Conservation (phyloP, 306 rosid genomes). For the Ochetophila trinervis region DNA sequence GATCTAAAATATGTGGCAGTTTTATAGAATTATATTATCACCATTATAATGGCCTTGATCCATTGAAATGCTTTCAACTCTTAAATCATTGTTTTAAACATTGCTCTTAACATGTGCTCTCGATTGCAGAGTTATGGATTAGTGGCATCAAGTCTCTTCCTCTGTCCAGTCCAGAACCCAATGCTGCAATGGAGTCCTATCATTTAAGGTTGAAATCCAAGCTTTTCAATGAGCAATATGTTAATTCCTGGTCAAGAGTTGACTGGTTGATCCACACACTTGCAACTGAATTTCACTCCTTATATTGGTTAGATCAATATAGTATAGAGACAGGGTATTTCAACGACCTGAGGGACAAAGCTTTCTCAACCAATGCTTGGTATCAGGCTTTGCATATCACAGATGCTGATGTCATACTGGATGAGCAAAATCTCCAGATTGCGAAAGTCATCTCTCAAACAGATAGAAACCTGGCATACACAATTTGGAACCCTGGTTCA, state of each 20-base stretch:
- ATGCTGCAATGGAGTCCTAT: slow-evolving; percentile 69
- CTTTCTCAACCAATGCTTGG: slow-evolving; percentile 63
- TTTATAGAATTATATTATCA: slow-evolving; percentile 2
- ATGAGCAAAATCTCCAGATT: slow-evolving; percentile 57
- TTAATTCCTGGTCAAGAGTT: slow-evolving; percentile 54
- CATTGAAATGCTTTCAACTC: slow-evolving; percentile 6
- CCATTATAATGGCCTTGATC: background rate
- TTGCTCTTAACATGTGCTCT: slow-evolving; percentile 23
- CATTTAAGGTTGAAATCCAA: slow-evolving; percentile 61
- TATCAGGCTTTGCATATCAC: slow-evolving; percentile 55
- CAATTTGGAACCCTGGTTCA: slow-evolving; percentile 77
- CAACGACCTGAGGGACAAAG: slow-evolving; percentile 46
- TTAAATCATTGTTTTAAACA: slow-evolving; percentile 12
- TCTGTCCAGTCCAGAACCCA: slow-evolving; percentile 53
- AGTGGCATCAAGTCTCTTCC: slow-evolving; percentile 58
- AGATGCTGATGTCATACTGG: slow-evolving; percentile 63
- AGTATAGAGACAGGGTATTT: slow-evolving; percentile 57
- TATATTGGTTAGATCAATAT: slow-evolving; percentile 69
- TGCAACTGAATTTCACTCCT: slow-evolving; percentile 62
- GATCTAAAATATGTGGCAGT: background rate
- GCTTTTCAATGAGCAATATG: slow-evolving; percentile 48
- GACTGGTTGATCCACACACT: slow-evolving; percentile 69
- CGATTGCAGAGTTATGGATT: slow-evolving; percentile 61
- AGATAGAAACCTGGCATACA: slow-evolving; percentile 53
- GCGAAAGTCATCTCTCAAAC: slow-evolving; percentile 68